Evolutionary conservation across 371 early-diverging fungal genomes (phyloP).

Genomic region (Dichotomocladium elegans): DNA sequence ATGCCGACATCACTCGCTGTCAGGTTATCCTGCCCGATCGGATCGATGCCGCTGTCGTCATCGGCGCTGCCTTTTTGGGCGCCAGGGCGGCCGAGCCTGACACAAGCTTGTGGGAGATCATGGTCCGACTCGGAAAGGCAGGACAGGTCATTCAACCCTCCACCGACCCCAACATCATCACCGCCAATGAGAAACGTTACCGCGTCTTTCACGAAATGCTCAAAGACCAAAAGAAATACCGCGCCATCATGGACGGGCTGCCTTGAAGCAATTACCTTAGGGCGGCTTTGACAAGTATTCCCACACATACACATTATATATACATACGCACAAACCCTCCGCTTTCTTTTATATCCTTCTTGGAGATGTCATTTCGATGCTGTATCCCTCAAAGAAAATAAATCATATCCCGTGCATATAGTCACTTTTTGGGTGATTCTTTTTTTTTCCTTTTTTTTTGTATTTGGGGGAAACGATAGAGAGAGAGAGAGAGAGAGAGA

Average conservation of each 20-base stretch:
- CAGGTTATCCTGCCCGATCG: conserved; percentile 55
- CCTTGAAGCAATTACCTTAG: neutral
- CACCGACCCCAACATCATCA: conserved; percentile 19
- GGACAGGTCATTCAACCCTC: conserved; percentile 52
- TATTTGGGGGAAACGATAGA: too few species aligned
- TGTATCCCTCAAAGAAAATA: too few species aligned
- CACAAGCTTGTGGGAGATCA: conserved; percentile 47
- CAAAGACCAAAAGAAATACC: conserved; percentile 51
- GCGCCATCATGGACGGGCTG: conserved; percentile 45
- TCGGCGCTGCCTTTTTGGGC: conserved; percentile 70
- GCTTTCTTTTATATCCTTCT: neutral
- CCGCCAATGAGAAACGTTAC: conserved; percentile 53
- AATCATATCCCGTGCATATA: too few species aligned
- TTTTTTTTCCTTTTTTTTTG: too few species aligned
- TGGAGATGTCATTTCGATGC: neutral
- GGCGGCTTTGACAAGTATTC: neutral
- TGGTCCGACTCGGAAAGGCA: conserved; percentile 52
- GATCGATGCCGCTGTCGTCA: conserved; percentile 63
- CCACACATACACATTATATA: neutral
- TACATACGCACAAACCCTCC: neutral
- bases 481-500: too few species aligned
- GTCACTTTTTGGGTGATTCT: too few species aligned
- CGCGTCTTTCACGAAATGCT: conserved; percentile 58
- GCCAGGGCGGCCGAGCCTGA: conserved; percentile 50
- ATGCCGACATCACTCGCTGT: conserved; percentile 58